phyloP scores from a whole-genome alignment of 2,329 filamentous ascomycete species.

The Huntiella moniliformis region DNA sequence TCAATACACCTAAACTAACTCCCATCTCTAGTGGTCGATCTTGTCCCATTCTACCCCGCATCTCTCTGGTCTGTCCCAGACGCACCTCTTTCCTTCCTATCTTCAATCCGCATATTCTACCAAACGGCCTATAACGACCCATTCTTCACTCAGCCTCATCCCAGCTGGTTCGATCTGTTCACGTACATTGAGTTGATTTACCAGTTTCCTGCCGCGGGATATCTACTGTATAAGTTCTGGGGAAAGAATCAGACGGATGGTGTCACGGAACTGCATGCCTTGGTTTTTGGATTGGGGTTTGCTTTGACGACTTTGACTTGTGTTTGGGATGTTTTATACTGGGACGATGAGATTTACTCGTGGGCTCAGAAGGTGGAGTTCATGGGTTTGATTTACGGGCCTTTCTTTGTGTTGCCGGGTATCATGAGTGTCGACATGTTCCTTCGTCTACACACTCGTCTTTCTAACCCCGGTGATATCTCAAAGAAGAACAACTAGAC shows the following conservation, averaged over 20 bases:
- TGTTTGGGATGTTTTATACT: conserved; percentile 29
- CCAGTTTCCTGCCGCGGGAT: conserved; percentile 31
- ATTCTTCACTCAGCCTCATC: conserved; percentile 22
- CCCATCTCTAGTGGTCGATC: conserved; percentile 28
- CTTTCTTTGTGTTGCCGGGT: conserved; percentile 27
- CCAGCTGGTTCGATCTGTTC: conserved; percentile 33
- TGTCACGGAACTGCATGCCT: conserved; percentile 29
- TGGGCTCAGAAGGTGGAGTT: conserved; percentile 26
- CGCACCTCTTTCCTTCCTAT: conserved; percentile 29
- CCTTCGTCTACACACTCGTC: conserved; percentile 26
- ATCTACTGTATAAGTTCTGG: conserved; percentile 25
- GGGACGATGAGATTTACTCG: conserved; percentile 28
- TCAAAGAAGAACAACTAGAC: conserved; percentile 9
- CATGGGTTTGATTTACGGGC: conserved; percentile 30
- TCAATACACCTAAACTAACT: neutral
- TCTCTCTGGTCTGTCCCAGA: conserved; percentile 24
- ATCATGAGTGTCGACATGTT: conserved; percentile 37
- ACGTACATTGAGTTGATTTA: conserved; percentile 30
- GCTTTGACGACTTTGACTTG: conserved; percentile 32
- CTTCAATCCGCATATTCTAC: conserved; percentile 28
- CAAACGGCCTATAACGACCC: conserved; percentile 31
- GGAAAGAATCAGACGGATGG: conserved; percentile 13
- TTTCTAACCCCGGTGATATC: conserved; percentile 16
- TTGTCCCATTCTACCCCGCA: conserved; percentile 32
- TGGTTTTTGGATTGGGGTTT: conserved; percentile 33